Conservation (phyloP, 2,329 filamentous ascomycete genomes). For the Apiospora marii region DNA sequence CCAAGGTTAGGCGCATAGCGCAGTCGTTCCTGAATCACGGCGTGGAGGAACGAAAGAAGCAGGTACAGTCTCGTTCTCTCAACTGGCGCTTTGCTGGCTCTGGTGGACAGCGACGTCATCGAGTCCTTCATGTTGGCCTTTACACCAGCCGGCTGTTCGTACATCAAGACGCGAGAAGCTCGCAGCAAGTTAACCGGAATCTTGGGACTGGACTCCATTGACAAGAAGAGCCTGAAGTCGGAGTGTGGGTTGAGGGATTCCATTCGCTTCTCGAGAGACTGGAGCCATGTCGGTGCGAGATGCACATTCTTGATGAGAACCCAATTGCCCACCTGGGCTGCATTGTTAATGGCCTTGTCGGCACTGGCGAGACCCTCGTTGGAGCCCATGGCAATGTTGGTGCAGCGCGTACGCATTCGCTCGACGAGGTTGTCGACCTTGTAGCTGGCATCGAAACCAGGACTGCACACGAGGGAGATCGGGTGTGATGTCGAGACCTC, state of each 20-base stretch:
- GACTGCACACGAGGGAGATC: constrained; percentile 90
- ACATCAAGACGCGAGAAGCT: constrained; percentile 93
- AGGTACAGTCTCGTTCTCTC: constrained; percentile 92
- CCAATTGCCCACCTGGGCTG: constrained; percentile 91
- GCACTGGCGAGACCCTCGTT: constrained; percentile 92
- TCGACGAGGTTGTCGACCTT: constrained; percentile 97
- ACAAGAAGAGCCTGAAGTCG: constrained; percentile 94
- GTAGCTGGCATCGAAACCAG: constrained; percentile 98
- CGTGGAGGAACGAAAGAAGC: constrained; percentile 91
- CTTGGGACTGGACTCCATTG: constrained; percentile 96
- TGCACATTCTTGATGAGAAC: constrained; percentile 99
- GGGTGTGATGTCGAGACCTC: constrained; percentile 86
- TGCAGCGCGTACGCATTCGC: constrained; percentile 80
- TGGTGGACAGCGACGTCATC: constrained; percentile 79
- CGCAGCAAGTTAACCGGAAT: constrained; percentile 96
- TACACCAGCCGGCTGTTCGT: constrained; percentile 96
- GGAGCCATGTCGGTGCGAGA: constrained; percentile 92
- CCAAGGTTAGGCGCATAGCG: constrained; percentile 93
- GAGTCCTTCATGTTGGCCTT: constrained; percentile 99
- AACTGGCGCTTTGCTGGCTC: constrained; percentile 82
- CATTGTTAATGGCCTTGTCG: constrained; percentile 93
- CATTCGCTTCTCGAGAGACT: constrained; percentile 96
- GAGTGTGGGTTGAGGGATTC: constrained; percentile 92
- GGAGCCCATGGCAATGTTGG: constrained; percentile 99
- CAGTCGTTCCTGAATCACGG: constrained; percentile 92